Evolutionary conservation across 345 rosid species (phyloP).

Genomic region (Brassica rapa): DNA sequence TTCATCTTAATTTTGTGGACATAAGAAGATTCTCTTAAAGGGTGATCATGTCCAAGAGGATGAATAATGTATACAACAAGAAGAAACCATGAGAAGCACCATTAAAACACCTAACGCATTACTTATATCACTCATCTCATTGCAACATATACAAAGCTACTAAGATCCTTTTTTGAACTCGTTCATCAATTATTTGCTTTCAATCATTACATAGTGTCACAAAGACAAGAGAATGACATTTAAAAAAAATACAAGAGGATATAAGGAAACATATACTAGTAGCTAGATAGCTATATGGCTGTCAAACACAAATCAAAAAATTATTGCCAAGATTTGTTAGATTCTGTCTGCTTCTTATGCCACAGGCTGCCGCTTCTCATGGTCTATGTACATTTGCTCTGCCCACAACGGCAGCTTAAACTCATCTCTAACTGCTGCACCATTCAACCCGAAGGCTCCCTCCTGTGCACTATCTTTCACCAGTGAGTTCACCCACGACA

Average conservation of each 20-base stretch:
- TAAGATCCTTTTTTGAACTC: conserved; percentile 20
- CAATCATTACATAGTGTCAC: conserved; percentile 41
- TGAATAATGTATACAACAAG: no score
- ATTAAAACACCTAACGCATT: not conserved
- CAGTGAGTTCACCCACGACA: conserved; percentile 86
- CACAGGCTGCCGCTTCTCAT: conserved; percentile 76
- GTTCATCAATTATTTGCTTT: conserved; percentile 34
- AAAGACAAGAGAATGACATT: conserved; percentile 40
- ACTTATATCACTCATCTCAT: not conserved
- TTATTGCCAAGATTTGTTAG: conserved; percentile 36
- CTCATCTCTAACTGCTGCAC: conserved; percentile 41
- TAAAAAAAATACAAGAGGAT: not conserved
- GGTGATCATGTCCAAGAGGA: no score
- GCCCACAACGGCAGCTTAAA: conserved; percentile 62
- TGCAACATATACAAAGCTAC: not conserved
- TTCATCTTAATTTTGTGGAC: conserved; percentile 25
- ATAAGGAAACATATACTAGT: conserved; percentile 18
- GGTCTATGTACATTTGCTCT: conserved; percentile 90
- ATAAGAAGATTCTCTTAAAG: not conserved
- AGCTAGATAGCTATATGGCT: conserved; percentile 16
- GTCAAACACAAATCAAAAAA: conserved; percentile 43
- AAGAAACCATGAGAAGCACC: no score
- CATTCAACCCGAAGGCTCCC: conserved; percentile 44
- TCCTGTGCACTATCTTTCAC: conserved; percentile 69
- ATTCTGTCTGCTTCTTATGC: conserved; percentile 43